Conservation (phyloP, 495 filamentous ascomycete genomes). For the Penicillium angulare region DNA sequence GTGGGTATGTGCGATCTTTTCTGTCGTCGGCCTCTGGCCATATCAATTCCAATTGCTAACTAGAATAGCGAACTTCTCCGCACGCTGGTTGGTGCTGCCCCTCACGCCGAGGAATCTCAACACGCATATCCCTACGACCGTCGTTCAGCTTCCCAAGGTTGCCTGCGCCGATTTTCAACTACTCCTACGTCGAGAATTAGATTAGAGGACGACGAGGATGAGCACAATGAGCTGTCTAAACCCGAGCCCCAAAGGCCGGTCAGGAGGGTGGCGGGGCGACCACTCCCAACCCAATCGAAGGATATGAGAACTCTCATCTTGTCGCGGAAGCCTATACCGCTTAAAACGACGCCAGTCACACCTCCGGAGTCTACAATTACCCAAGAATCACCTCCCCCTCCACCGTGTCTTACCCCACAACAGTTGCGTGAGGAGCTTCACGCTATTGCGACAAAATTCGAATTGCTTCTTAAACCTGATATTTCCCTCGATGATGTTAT, state of each 20-base stretch:
- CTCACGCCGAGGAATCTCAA: not conserved
- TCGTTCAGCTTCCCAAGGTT: not conserved
- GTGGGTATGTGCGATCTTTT: not conserved
- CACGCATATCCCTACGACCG: not conserved
- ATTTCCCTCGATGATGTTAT: constrained; percentile 1
- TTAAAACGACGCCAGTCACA: constrained; percentile 1
- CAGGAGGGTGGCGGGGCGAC: not conserved
- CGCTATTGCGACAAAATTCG: constrained; percentile 1
- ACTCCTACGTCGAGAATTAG: constrained; percentile 4
- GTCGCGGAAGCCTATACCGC: constrained; percentile 8
- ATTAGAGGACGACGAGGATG: constrained; percentile 13
- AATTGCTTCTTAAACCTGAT: not conserved
- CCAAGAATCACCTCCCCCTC: too few relatives aligned
- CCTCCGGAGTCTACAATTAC: not conserved
- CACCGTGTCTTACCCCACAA: too few relatives aligned
- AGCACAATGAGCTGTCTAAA: constrained; percentile 1
- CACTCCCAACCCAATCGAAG: not conserved
- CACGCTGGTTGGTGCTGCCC: not conserved
- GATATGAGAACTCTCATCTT: constrained; percentile 8
- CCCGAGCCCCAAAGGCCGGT: not conserved
- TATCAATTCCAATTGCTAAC: not conserved
- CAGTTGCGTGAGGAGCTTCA: too few relatives aligned
- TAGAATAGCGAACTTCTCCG: not conserved
- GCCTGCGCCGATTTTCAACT: constrained; percentile 5
- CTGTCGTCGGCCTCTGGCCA: not conserved